Conservation (phyloP, 495 filamentous ascomycete species). For the Penicillium robsamsonii region DNA sequence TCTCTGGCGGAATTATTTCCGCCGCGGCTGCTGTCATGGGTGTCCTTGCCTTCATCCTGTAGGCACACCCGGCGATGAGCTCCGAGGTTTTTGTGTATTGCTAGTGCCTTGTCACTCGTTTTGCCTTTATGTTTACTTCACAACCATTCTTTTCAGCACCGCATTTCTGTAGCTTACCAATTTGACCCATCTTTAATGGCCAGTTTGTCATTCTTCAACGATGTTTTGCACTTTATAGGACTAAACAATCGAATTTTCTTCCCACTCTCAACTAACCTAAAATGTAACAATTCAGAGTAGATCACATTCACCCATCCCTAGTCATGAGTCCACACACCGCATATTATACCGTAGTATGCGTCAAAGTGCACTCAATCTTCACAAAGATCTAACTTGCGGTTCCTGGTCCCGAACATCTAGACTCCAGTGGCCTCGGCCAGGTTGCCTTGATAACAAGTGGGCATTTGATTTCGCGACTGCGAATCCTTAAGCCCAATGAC, state of each 20-base stretch:
- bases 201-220: not conserved
- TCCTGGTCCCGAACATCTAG: not conserved
- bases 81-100: not conserved
- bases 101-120: constrained; percentile 10
- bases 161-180: constrained; percentile 12
- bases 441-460: not conserved
- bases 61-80: constrained; percentile 5
- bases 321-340: too few relatives aligned
- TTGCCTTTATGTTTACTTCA: not conserved
- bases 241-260: not conserved
- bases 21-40: constrained; percentile 29
- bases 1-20: constrained; percentile 31
- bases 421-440: not conserved
- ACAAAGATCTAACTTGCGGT: not conserved
- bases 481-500: not conserved
- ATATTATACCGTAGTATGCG: not conserved
- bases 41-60: constrained; percentile 36
- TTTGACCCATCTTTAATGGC: constrained; percentile 15
- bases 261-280: not conserved
- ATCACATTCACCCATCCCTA: too few relatives aligned
- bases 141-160: constrained; percentile 9
- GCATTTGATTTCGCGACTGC: not conserved
- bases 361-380: not conserved
- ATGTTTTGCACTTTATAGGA: not conserved
- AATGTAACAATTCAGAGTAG: not conserved